Base-by-base conservation (phyloP, 176 grass and related monocot species). In the Aechmea fasciata region DNA sequence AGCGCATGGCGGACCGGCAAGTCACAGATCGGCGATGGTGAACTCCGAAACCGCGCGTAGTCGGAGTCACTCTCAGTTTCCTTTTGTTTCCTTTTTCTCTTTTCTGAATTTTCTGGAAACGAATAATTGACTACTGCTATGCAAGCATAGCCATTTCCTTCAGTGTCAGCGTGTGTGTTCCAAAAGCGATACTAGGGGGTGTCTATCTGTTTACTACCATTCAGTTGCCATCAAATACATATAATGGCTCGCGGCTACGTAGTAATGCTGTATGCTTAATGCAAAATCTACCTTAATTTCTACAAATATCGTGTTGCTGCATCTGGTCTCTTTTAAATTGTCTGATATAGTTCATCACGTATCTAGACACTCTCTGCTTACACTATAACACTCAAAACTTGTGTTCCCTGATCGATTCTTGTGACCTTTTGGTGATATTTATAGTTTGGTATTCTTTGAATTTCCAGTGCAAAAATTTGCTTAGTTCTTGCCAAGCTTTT, bases 1-100 rank as follows among this genome's bases (percentile, higher is more conserved):
- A 19, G 50, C 49, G 18, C 71, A 81, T 81, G 78, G 64, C 63
- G 68, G 74, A 74, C 70, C 78, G 71, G 78, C 78, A 74, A 80
- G 77, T 79, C 77, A 79, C 69, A 48, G 11, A 69, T 25, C 75
- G 75, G 75, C 75, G 69, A 78, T 24, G 65, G 76, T 78, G 66
- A 57, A 57, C 76, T 78, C 76, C 65, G 55, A 20, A 66, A 12
- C 73, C 52, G n/a, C n/a, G n/a, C n/a, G 73, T 61, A 12, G 48
- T 79, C 62, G 63, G 68, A 71, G 64, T 23, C 52, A 18, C 52
- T 72, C 52, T 71, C 47, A 51, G 29, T 52, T 71, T 49, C 70
- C 29, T 41, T 51, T 71, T 9, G 20, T 71, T 48, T 19, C 13
- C 50, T 20, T 70, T 70, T 71, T 17, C 33, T 71, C 11, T 50